Evolutionary conservation across 2,329 filamentous ascomycete genomes (phyloP), one percentile per base, ranked within the genome.

Genomic region (Colletotrichum tofieldiae): DNA sequence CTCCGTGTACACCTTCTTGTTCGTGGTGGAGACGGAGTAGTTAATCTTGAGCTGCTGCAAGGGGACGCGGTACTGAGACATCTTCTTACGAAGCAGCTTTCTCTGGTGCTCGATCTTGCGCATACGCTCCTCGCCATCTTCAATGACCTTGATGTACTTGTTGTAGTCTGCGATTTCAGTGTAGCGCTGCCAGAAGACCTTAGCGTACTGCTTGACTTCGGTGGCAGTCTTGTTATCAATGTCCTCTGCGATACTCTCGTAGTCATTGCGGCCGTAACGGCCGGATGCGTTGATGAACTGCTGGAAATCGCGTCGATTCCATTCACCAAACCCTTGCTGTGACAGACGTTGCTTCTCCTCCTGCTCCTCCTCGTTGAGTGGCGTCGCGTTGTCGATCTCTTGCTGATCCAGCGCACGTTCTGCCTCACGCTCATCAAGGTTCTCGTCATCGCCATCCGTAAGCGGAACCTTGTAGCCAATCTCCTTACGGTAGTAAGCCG

Each of bases 1-100:
- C 81, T 99, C 97, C 0, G 95, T 98, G 81, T 99, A 99, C 1
- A 99, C 95, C 86, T 99, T 99, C 86, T 99, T 99, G 89, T 99
- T 99, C 12, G 97, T 99, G 2, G 96, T 99, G 8, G 95, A 98
- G 37, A 99, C 96, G 0, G 95, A 98, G 83, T 99, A 99, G 84
- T 98, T 98, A 86, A 99, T 95, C 87, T 98, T 98, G 78, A 99
- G 91, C 83, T 99, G 96, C 82, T 99, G 96, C 20, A 99, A 88
- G 32, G 96, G 97, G 61, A 98, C 96, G n/a, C 96, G 93, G 81
- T 98, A 98, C 86, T 96, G 94, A 77, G 92, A 90, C 89, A 99
- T 93, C 89, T 99, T 99, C 89, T 95, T 97, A 75, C 93, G 91
- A 67, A 99, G 89, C 86, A 98, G 93, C 83, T 97, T 96, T 74